Percentiles rank a stretch among this genome's conserved stretches.
Evolutionary conservation across 2,329 filamentous ascomycete genomes (phyloP).

Genomic region (Apiospora koreana): DNA sequence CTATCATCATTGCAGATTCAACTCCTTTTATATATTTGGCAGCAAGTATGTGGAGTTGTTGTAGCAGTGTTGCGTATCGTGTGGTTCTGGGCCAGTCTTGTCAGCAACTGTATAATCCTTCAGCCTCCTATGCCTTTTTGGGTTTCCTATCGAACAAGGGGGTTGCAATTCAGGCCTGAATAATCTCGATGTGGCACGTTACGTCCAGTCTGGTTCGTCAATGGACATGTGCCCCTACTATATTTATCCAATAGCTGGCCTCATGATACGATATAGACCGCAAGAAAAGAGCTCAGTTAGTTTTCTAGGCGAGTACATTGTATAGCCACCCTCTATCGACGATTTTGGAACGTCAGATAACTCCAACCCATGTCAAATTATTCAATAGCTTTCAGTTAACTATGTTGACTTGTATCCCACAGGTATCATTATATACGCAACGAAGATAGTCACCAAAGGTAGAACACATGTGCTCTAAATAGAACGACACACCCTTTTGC

Average conservation of each 20-base stretch:
- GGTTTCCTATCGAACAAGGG: neutral
- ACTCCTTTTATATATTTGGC: neutral
- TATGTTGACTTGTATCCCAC: no score
- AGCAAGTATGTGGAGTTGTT: neutral
- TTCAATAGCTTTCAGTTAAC: no score
- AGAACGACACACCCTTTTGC: no score
- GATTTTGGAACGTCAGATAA: no score
- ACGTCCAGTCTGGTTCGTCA: neutral
- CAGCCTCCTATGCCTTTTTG: neutral
- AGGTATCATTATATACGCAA: no score
- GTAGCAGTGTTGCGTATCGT: neutral
- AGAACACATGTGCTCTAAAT: no score
- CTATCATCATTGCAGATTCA: neutral
- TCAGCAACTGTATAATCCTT: neutral
- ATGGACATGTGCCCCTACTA: neutral
- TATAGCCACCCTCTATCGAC: no score
- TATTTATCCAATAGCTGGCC: neutral
- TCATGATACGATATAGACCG: no score
- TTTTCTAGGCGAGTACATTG: no score
- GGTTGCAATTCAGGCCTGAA: neutral
- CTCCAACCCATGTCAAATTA: no score
- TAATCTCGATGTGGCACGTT: neutral
- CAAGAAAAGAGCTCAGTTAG: no score
- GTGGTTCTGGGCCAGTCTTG: neutral
- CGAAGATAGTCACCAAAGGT: no score